Percentiles rank a stretch among this genome's conserved stretches.
phyloP scores from a whole-genome alignment of 257 asterid genomes.

The Gardenia jasminoides region DNA sequence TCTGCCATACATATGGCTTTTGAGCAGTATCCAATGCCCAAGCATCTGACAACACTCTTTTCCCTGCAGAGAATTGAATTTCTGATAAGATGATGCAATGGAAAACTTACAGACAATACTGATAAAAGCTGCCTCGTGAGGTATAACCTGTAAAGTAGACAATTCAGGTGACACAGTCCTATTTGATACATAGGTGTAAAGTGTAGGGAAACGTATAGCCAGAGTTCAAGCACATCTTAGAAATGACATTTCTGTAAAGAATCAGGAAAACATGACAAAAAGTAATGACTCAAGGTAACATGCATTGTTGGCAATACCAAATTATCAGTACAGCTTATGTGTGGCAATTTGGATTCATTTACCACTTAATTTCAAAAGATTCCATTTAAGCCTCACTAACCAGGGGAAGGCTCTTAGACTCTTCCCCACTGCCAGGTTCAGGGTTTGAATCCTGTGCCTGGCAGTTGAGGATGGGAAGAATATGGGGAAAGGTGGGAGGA shows the following conservation, averaged over 20 bases:
- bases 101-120: neutral
- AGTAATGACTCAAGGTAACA: neutral
- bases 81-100: neutral
- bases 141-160: neutral
- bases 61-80: conserved; percentile 52
- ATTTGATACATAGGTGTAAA: neutral
- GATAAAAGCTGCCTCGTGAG: neutral
- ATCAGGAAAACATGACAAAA: neutral
- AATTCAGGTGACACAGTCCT: neutral
- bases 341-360: neutral
- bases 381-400: too few relatives aligned
- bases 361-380: neutral
- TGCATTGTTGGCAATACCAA: neutral
- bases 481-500: too few relatives aligned
- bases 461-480: too few relatives aligned
- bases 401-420: too few relatives aligned
- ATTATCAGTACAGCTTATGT: neutral
- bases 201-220: neutral
- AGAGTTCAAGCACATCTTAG: neutral
- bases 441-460: too few relatives aligned
- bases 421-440: too few relatives aligned
- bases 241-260: neutral
- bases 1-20: conserved; percentile 95
- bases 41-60: conserved; percentile 92
- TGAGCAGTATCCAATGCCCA: conserved; percentile 99